Evolutionary conservation across 257 asterid genomes (phyloP).

Genomic region (Ehretia macrophylla): DNA sequence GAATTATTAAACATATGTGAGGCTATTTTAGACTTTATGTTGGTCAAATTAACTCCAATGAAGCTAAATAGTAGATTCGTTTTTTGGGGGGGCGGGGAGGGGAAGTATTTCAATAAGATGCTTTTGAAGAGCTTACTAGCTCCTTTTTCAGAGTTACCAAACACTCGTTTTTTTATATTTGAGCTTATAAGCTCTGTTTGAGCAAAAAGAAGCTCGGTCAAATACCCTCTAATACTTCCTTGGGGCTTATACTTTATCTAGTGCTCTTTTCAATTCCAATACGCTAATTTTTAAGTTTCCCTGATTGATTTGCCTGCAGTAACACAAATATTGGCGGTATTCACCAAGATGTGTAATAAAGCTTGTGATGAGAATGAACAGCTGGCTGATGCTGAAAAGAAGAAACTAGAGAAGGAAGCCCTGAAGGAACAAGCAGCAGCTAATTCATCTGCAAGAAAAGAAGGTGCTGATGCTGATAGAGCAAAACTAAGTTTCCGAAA

Average conservation of each 20-base stretch:
- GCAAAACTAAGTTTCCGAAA: conserved; percentile 36
- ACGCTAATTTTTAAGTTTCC: not conserved
- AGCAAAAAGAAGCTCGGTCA: too few species aligned
- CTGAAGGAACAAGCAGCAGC: conserved; percentile 72
- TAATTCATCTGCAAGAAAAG: conserved; percentile 68
- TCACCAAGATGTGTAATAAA: conserved; percentile 79
- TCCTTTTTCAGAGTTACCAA: too few species aligned
- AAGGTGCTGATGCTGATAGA: conserved; percentile 61
- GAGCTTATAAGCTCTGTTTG: not conserved
- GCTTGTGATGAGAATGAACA: conserved; percentile 82
- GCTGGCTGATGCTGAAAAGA: conserved; percentile 85
- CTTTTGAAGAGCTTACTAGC: too few species aligned
- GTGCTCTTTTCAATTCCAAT: not conserved
- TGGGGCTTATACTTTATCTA: not conserved
- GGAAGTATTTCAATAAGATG: too few species aligned
- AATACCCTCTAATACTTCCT: not conserved
- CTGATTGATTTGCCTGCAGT: conserved; percentile 46
- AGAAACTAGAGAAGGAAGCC: conserved; percentile 89
- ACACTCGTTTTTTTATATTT: too few species aligned
- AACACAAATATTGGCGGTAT: conserved; percentile 78
- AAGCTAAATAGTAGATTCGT: too few species aligned
- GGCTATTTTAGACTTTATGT: not conserved
- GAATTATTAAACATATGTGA: not conserved
- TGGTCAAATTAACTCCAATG: too few species aligned
- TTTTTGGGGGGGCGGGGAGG: too few species aligned